Evolutionary conservation across 306 rosid species (phyloP).

Genomic region (Rosa rugosa): DNA sequence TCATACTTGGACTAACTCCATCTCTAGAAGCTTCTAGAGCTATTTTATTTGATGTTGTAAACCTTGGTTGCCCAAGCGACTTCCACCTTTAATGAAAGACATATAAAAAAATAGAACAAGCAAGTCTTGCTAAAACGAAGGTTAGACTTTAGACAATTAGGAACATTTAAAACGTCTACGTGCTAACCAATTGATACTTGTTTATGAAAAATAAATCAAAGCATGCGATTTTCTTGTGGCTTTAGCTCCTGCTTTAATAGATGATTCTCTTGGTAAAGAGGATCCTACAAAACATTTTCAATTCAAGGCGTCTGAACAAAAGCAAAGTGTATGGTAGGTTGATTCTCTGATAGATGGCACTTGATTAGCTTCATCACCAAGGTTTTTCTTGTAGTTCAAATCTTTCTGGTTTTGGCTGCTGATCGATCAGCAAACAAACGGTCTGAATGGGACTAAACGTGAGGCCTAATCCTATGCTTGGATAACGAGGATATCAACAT

Average conservation of each 20-base stretch:
- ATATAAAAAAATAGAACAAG: too few relatives aligned
- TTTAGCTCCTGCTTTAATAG: not conserved
- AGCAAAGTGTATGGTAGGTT: not conserved
- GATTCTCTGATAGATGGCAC: too few relatives aligned
- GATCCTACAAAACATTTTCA: not conserved
- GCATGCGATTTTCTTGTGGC: not conserved
- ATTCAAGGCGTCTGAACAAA: not conserved
- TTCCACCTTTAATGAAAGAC: too few relatives aligned
- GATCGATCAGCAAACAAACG: too few relatives aligned
- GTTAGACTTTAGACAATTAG: too few relatives aligned
- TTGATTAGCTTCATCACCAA: not conserved
- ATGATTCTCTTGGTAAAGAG: not conserved
- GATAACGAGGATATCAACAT: too few relatives aligned
- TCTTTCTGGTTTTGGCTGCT: not conserved
- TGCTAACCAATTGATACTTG: not conserved
- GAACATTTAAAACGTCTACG: not conserved
- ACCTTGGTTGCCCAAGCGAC: too few relatives aligned
- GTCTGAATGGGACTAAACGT: too few relatives aligned
- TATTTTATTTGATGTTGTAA: not conserved
- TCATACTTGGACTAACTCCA: not conserved
- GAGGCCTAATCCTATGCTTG: too few relatives aligned
- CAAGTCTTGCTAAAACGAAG: too few relatives aligned
- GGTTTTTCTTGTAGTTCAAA: not conserved
- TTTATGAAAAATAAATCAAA: not conserved
- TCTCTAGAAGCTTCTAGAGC: too few relatives aligned